Evolutionary conservation across 2,329 filamentous ascomycete genomes (phyloP).

Genomic region (Cercospora brassicicola): DNA sequence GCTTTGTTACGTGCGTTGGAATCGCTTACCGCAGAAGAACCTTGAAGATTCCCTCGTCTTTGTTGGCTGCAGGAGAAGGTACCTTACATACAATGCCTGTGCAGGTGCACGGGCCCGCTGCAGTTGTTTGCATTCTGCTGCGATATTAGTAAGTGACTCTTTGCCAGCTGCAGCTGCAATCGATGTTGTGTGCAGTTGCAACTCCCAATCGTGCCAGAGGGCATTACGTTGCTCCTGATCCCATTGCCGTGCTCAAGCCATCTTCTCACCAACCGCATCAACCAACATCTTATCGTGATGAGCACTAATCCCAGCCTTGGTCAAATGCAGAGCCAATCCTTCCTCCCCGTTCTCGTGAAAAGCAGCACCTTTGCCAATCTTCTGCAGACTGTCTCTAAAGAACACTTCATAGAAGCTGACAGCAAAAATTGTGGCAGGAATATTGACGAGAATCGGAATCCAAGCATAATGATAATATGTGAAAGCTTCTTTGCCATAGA

Average conservation of each 20-base stretch:
- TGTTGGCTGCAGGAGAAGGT: background rate
- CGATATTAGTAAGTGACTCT: background rate
- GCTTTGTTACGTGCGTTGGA: background rate
- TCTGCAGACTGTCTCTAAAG: slow-evolving; percentile 54
- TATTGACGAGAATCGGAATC: slow-evolving; percentile 58
- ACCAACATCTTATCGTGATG: background rate
- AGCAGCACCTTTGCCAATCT: slow-evolving; percentile 54
- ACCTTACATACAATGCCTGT: background rate
- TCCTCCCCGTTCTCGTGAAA: slow-evolving; percentile 55
- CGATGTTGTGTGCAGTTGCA: background rate
- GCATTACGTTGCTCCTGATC: background rate
- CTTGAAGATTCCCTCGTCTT: background rate
- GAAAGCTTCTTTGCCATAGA: slow-evolving; percentile 56
- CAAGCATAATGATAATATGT: slow-evolving; percentile 51
- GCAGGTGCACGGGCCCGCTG: background rate
- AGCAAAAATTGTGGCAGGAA: slow-evolving; percentile 58
- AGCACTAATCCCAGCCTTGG: slow-evolving; percentile 34
- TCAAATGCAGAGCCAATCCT: slow-evolving; percentile 48
- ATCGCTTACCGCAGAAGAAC: background rate
- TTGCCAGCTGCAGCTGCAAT: background rate
- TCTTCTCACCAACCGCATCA: background rate
- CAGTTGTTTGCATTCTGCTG: background rate
- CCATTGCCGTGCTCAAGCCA: background rate
- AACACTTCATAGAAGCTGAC: slow-evolving; percentile 58
- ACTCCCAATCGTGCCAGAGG: no score